A percentile compares a stretch with the other conserved stretches of the same genome.
Conservation (phyloP, 441 rosid species). For the Croton laevigatus region DNA sequence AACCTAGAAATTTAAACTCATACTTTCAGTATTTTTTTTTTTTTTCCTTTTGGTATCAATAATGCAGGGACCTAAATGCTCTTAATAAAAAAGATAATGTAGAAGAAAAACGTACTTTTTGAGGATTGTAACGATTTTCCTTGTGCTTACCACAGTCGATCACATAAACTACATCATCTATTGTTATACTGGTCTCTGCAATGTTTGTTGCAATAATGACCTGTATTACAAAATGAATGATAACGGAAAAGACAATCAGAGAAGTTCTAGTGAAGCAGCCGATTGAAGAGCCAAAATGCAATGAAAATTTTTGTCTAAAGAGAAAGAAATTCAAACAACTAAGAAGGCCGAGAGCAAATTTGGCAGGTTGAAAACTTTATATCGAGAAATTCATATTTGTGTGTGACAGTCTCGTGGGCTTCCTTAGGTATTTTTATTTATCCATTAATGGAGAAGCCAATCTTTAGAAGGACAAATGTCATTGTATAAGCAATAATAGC, state of each 20-base stretch:
- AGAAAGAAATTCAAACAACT: background rate
- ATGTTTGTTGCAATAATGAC: constrained; percentile 88
- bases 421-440: background rate
- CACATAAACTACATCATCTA: constrained; percentile 92
- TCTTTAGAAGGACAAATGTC: background rate
- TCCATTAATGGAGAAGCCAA: background rate
- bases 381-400: background rate
- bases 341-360: background rate
- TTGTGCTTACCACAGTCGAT: constrained; percentile 95
- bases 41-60: background rate
- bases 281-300: constrained; percentile 5
- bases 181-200: constrained; percentile 94
- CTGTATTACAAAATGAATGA: constrained; percentile 37
- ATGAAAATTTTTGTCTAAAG: background rate
- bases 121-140: constrained; percentile 91
- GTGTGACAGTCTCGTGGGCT: background rate
- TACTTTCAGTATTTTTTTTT: background rate
- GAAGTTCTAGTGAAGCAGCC: constrained; percentile 3
- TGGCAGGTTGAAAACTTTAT: background rate
- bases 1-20: background rate
- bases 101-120: constrained; percentile 64
- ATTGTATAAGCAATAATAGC: too few species aligned
- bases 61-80: background rate
- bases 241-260: background rate
- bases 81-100: background rate